Evolutionary conservation across 129 eudicot genomes (phyloP).

Genomic region (Tagetes erecta): DNA sequence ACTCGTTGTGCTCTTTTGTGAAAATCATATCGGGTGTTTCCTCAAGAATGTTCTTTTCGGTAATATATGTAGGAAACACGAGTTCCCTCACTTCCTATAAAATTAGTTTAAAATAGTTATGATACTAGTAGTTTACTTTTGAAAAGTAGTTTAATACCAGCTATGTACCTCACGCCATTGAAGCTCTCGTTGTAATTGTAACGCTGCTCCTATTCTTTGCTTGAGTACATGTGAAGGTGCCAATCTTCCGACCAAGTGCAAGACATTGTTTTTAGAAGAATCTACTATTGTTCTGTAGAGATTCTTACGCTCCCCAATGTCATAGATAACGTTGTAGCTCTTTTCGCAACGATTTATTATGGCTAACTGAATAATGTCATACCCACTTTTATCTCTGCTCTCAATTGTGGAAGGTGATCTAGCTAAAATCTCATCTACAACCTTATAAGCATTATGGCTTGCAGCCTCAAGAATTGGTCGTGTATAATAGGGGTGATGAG

Average conservation of each 20-base stretch:
- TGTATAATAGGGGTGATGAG: neutral
- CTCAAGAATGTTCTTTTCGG: neutral
- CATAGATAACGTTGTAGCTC: neutral
- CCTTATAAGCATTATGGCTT: neutral
- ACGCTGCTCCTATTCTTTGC: neutral
- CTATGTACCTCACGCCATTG: neutral
- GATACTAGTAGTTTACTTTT: neutral
- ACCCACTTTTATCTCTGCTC: neutral
- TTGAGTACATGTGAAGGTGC: neutral
- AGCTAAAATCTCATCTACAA: neutral
- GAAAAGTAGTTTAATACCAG: neutral
- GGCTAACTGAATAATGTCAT: neutral
- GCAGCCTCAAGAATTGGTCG: conserved; percentile 5
- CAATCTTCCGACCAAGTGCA: neutral
- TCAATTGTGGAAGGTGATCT: neutral
- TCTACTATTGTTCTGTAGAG: neutral
- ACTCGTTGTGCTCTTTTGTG: no score
- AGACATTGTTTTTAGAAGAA: neutral
- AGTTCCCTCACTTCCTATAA: neutral
- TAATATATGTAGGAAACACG: neutral
- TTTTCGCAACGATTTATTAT: neutral
- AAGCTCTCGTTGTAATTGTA: conserved; percentile 3
- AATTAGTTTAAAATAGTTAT: neutral
- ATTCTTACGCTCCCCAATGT: conserved; percentile 1
- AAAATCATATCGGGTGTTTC: neutral